Base-by-base conservation (phyloP, 2,329 filamentous ascomycete genomes). In the Sclerotinia subarctica region DNA sequence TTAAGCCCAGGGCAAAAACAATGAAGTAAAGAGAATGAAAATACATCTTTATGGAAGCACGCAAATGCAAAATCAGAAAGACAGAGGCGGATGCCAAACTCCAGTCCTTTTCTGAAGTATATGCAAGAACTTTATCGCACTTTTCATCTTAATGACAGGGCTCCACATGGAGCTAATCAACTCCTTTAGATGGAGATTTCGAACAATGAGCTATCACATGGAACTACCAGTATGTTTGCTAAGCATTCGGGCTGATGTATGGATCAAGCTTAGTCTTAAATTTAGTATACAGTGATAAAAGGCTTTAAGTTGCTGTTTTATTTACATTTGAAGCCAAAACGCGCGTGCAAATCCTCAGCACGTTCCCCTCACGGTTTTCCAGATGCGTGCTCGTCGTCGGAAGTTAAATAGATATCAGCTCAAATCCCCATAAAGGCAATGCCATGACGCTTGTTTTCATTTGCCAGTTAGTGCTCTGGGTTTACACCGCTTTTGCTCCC, bases 231-330 rank as follows among this genome's bases (percentile, higher is more conserved):
- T 24, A 62, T 47, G 44, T n/a, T 62, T 60, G 21, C 17, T 44
- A 5, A 24, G 54, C n/a, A 62, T 24, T 49, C 35, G 35, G 35
- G 58, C 58, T 49, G 58, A 62, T 62, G 29, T 49, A 62, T 62
- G 44, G 58, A 49, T 62, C 58, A 62, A 17, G 35, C 17, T 49
- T 62, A 49, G 29, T 49, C 29, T 62, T 24, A n/a, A 35, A 1
- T 62, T 38, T 19, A 49, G 21, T 24, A 49, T 29, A 62, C 24
- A 59, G 24, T 24, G 44, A 60, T 2, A 32, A 19, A n/a, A 62
- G 46, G 13, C 26, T 17, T 13, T 32, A 24, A 49, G 29, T 19
- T 7, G 58, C 21, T 62, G 44, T 24, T 38, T 62, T 35, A 17
- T n/a, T 21, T 35, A 10, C 7, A 19, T 35, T 32, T 11, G 58